Evolutionary conservation across 148 eudicot species (phyloP).

Genomic region (Dianthus caryophyllus): DNA sequence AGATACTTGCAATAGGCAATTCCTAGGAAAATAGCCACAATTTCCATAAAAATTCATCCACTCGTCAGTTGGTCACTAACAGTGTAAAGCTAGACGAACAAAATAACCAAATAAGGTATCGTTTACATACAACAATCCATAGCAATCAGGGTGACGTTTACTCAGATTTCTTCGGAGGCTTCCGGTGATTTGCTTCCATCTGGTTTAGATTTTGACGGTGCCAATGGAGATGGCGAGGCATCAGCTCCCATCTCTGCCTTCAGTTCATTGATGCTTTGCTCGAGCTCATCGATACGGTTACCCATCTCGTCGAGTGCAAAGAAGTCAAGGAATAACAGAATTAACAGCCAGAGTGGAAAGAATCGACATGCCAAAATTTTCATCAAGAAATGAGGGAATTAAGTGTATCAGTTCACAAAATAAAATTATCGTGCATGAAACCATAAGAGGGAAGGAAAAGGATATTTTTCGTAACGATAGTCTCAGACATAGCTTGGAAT

Average conservation of each 20-base stretch:
- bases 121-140: conserved; percentile 4
- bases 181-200: conserved; percentile 17
- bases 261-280: conserved; percentile 79
- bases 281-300: conserved; percentile 66
- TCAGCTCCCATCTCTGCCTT: conserved; percentile 82
- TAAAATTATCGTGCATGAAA: not conserved
- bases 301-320: conserved; percentile 87
- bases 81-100: not conserved
- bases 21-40: not conserved
- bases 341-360: not conserved
- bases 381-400: not conserved
- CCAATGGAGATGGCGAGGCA: conserved; percentile 60
- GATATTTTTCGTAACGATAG: conserved; percentile 54
- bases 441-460: conserved; percentile 23
- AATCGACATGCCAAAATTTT: not conserved
- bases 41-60: not conserved
- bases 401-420: not conserved
- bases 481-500: conserved; percentile 56
- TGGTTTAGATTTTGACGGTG: conserved; percentile 36
- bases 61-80: not conserved
- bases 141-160: not conserved
- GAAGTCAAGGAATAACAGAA: conserved; percentile 40
- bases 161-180: conserved; percentile 15
- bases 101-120: not conserved
- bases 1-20: too few relatives aligned